Base-by-base conservation (phyloP, 805 yeast species). In the Vanderwaltozyma yarrowii region DNA sequence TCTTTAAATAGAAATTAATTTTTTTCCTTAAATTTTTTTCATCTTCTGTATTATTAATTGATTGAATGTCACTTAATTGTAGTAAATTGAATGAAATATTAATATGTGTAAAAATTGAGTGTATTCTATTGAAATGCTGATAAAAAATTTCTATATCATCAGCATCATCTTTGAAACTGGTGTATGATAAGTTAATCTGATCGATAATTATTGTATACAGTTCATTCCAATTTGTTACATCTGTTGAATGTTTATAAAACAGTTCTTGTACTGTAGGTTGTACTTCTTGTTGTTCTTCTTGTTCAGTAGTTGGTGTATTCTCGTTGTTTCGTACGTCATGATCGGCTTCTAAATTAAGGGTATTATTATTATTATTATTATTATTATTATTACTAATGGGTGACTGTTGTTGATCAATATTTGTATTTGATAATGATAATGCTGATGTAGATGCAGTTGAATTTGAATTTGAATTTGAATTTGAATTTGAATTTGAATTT, bases 191-290 rank as follows among this genome's bases (percentile, higher is more conserved):
- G 18, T 70, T 73, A 12, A 77, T 56, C 31, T 72, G 63, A 44
- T 64, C 69, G n/a, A 66, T 56, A 35, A 78, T 66, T 4, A 67
- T 62, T 32, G 68, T 70, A 31, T 66, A 61, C 28, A 78, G 54
- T 16, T 68, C 73, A 3, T 73, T 62, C 89, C 88, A 81, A 8
- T 66, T 65, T 15, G 66, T 61, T 19, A 79, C 61, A 52, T 82
- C 89, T 11, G 71, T 58, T 13, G 76, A 71, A 41, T 76, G 78
- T 39, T 66, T 66, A 52, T 78, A 78, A 51, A 80, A 80, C 30
- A 16, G 13, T 27, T 14, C 36, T 21, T 24, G 36, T 24, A 20
- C 16, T 30, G 11, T 17, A 11, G n/a, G n/a, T n/a, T n/a, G n/a
- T n/a, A n/a, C n/a, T n/a, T n/a, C n/a, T n/a, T n/a, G n/a, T n/a